Base-by-base conservation (phyloP, 2,329 filamentous ascomycete species). In the Cytospora leucostoma region DNA sequence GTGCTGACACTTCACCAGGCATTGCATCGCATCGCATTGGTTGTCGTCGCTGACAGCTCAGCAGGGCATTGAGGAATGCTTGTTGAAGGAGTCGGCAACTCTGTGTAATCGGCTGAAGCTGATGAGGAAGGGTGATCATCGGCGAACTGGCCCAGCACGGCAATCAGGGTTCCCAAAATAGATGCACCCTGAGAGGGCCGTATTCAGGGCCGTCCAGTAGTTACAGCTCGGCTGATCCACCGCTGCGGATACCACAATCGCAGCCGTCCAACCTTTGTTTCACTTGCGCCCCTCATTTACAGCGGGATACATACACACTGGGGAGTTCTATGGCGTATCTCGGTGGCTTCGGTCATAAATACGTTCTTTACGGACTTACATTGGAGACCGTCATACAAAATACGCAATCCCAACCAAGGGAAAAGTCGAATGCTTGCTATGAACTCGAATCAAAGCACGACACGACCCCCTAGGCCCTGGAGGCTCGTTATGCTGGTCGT, bases 381-480 rank as follows among this genome's bases (percentile, higher is more conserved):
- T 32, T 11, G 49, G 49, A 55, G 51, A 54, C 13, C n/a, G 8
- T 52, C 15, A 38, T 35, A 37, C 40, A 8, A 7, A 12, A 27
- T 37, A 51, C 32, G 38, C 32, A 34, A 49, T 40, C 33, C n/a
- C 15, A 10, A 49, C 44, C 32, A 33, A 55, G 33, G 38, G 40
- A 61, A 34, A 32, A 52, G 40, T 52, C 19, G 27, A 27, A 44
- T 47, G 40, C 51, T 40, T 55, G 19, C 38, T 19, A 40, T 34
- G 19, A 52, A 47, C 38, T 56, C 59, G 59, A 58, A 58, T 47
- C 53, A 62, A 58, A 44, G 21, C 52, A n/a, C 54, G 54, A 58
- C 54, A 58, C 60, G 54, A 52, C 53, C 52, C 27, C 27, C 27
- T 44, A 32, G 19, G n/a, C n/a, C n/a, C n/a, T n/a, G n/a, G n/a